Percentiles rank a stretch among this genome's conserved stretches.
Conservation (phyloP, 768 basidiomycete species). For the Tylopilus subfusipes region DNA sequence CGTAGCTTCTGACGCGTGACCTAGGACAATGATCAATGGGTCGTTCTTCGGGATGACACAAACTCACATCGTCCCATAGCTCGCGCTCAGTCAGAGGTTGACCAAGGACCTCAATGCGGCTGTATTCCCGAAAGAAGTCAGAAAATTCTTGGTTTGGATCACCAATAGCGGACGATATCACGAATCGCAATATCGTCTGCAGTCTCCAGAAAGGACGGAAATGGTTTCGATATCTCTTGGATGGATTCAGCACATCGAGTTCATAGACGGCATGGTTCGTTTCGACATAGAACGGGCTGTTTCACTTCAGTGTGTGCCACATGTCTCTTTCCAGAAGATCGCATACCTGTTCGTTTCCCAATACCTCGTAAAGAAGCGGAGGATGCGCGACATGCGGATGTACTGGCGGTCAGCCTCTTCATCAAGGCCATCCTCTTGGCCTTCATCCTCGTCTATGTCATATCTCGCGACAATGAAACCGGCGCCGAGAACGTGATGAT, state of each 20-base stretch:
- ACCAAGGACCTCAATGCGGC: conserved; percentile 13
- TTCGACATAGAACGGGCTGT: conserved; percentile 63
- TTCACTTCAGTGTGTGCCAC: background rate
- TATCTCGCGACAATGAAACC: conserved; percentile 50
- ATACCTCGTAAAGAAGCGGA: conserved; percentile 51
- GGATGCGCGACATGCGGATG: conserved; percentile 46
- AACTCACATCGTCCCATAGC: conserved; percentile 28
- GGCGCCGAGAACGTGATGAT: conserved; percentile 48
- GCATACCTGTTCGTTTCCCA: conserved; percentile 49
- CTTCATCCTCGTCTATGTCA: conserved; percentile 58
- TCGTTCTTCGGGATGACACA: background rate
- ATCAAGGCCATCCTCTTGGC: conserved; percentile 49
- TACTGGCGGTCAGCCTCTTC: conserved; percentile 35
- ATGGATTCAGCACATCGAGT: conserved; percentile 39
- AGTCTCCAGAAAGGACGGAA: conserved; percentile 51
- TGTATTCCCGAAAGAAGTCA: conserved; percentile 37
- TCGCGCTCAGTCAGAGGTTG: conserved; percentile 21
- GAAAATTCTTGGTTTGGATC: conserved; percentile 30
- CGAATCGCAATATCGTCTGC: conserved; percentile 48
- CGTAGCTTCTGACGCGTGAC: conserved; percentile 16
- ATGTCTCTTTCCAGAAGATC: background rate
- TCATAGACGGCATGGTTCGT: conserved; percentile 64
- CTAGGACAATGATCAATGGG: conserved; percentile 9
- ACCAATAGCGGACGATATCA: conserved; percentile 32
- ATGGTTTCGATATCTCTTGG: conserved; percentile 38